Evolutionary conservation across 116 monocot species (phyloP), one percentile per base, ranked within the genome.

Genomic region (Trichopus zeylanicus): DNA sequence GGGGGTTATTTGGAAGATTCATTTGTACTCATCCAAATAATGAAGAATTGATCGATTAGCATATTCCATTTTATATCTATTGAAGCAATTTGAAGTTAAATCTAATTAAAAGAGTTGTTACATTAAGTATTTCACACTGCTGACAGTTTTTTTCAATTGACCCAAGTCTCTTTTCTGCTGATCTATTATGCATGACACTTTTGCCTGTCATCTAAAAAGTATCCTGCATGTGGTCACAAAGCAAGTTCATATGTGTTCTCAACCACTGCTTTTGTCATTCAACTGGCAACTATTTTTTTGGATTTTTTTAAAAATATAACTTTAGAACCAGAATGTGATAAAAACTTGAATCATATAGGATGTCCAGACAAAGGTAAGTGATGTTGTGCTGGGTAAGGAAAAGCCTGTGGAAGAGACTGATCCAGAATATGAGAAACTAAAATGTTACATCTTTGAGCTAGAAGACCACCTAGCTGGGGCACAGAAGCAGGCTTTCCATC

Each of bases 301-400:
- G 5, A 12, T 28, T 31, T 30, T 26, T 25, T 6, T n/a, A n/a
- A n/a, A n/a, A n/a, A 5, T 11, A 29, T 16, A 7, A 20, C 0
- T 1, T 39, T 9, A 23, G 60, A 52, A 24, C 46, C 6, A 55
- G 20, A 51, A 3, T 49, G 38, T 68, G 26, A 64, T 29, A 13
- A 26, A 26, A 6, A 10, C 7, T 61, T 53, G n/a, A 48, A 24
- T 74, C 3, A 61, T 57, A 42, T 72, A 95, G 91, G 97, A 97
- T 67, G 97, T 97, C 34, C 91, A 87, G 60, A 70, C 97, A 57
- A 97, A 77, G 69, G 97, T 97, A 31, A 97, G 82, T 73, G 97
- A 91, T 82, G 91, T 91, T 53, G 91, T 97, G 71, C 70, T 91
- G 51, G 97, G 97, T 26, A 97, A 97, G 73, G 97, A 97, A 62